Evolutionary conservation across 2,329 filamentous ascomycete genomes (phyloP).

Genomic region (Sclerotinia nivalis): DNA sequence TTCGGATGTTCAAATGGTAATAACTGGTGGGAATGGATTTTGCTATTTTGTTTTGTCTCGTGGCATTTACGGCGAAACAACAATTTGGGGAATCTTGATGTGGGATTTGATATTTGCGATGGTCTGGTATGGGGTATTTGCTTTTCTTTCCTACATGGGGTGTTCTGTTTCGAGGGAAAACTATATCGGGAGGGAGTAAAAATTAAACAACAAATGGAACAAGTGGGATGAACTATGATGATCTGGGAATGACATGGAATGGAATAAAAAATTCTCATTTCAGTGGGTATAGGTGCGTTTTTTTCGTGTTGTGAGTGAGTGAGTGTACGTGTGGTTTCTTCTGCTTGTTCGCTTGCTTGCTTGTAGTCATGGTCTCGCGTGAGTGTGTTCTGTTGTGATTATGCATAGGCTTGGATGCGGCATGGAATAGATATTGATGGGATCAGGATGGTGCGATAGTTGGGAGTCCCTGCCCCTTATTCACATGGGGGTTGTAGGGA

Average conservation of each 20-base stretch:
- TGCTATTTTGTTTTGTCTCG: constrained; percentile 12
- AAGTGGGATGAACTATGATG: constrained; percentile 7
- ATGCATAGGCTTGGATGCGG: background rate
- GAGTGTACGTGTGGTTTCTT: background rate
- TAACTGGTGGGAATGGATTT: constrained; percentile 1
- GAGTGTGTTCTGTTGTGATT: background rate
- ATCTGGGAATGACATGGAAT: constrained; percentile 3
- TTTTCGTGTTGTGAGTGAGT: background rate
- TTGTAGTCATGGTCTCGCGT: background rate
- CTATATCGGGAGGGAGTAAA: constrained; percentile 11
- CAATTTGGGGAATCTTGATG: background rate
- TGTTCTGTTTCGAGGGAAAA: constrained; percentile 1
- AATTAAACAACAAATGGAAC: constrained; percentile 5
- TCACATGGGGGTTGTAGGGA: background rate
- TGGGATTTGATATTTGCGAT: constrained; percentile 1
- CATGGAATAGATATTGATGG: background rate
- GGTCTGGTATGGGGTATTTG: constrained; percentile 12
- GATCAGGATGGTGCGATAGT: background rate
- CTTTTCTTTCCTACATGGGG: constrained; percentile 4
- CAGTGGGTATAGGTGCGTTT: background rate
- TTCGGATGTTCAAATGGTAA: constrained; percentile 17
- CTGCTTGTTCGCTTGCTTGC: background rate
- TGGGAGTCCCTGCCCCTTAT: no score
- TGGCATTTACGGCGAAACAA: constrained; percentile 20
- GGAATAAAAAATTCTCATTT: constrained; percentile 9